These are phyloP conservation scores for Kentomonas sorsogonicus DNA, from an alignment of 208 protist genomes.

Conservation along the genomic window DNA sequence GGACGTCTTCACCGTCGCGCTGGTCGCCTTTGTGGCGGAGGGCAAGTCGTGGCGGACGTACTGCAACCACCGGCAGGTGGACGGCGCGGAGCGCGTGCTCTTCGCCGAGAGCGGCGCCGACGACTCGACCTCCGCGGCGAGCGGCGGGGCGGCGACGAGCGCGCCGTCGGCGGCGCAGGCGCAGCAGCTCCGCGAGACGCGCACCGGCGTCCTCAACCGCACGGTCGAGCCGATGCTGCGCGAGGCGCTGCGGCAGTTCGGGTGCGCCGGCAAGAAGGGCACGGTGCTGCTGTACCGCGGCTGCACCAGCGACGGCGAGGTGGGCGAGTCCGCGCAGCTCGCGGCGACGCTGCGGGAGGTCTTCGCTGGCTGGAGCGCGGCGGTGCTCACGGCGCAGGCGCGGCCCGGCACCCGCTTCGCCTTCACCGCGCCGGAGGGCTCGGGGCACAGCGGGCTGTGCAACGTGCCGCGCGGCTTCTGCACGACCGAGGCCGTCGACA, in stretches of 20 bases:
- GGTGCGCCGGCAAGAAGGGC: slow-evolving; percentile 17
- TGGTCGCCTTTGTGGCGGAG: slow-evolving; percentile 38
- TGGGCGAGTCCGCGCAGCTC: slow-evolving; percentile 21
- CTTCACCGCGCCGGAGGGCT: slow-evolving; percentile 2
- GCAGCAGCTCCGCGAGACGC: slow-evolving; percentile 12
- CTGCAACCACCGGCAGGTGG: slow-evolving; percentile 49
- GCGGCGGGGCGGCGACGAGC: not conserved
- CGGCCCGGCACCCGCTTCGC: slow-evolving; percentile 44
- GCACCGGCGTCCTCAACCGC: slow-evolving; percentile 37
- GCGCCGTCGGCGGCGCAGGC: not conserved
- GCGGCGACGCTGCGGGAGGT: slow-evolving; percentile 19
- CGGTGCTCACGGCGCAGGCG: slow-evolving; percentile 39
- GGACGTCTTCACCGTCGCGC: slow-evolving; percentile 31
- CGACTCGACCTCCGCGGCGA: slow-evolving; percentile 8
- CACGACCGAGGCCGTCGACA: slow-evolving; percentile 23
- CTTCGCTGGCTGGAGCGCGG: slow-evolving; percentile 25
- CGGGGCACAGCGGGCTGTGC: slow-evolving; percentile 12
- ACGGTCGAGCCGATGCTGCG: slow-evolving; percentile 34
- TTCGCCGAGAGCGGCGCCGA: slow-evolving; percentile 13
- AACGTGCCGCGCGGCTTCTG: slow-evolving; percentile 52
- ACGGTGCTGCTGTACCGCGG: slow-evolving; percentile 38
- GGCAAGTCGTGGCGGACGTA: slow-evolving; percentile 37
- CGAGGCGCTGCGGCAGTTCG: slow-evolving; percentile 27
- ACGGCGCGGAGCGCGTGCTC: slow-evolving; percentile 23
- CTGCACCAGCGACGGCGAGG: slow-evolving; percentile 45